A percentile compares a stretch with the other conserved stretches of the same genome.
These are phyloP conservation scores for Geotrichum bryndzae DNA, from an alignment of 1,139 yeast species.

Conservation along the genomic window DNA sequence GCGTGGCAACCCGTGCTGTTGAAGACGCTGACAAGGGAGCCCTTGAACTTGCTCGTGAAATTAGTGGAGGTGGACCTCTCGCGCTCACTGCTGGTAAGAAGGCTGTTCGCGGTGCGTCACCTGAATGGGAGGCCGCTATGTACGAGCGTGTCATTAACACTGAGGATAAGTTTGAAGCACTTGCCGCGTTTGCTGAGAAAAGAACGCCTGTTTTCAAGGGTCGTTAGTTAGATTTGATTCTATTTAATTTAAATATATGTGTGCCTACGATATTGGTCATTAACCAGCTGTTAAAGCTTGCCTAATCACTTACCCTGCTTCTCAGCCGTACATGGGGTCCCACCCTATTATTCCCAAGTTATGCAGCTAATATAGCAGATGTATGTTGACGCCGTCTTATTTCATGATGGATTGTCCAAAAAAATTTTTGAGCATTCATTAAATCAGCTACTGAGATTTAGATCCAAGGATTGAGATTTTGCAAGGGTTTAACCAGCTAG, in stretches of 20 bases:
- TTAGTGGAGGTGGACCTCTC: constrained; percentile 32
- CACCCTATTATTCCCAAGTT: background rate
- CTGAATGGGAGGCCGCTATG: constrained; percentile 28
- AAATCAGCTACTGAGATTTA: background rate
- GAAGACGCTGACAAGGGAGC: constrained; percentile 26
- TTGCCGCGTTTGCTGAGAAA: constrained; percentile 30
- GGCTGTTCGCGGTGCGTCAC: constrained; percentile 29
- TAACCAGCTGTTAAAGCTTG: background rate
- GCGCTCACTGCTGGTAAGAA: constrained; percentile 31
- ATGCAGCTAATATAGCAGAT: background rate
- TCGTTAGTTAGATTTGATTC: constrained; percentile 19
- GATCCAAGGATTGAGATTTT: background rate
- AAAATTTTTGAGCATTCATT: background rate
- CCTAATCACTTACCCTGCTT: background rate
- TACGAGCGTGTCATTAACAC: constrained; percentile 30
- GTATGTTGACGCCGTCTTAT: background rate
- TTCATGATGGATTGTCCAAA: background rate
- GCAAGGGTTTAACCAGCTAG: background rate
- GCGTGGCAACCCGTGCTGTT: constrained; percentile 28
- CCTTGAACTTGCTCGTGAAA: constrained; percentile 25
- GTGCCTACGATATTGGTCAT: background rate
- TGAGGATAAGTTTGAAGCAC: constrained; percentile 33
- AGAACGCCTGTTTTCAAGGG: constrained; percentile 31
- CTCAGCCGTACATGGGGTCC: background rate
- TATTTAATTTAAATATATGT: background rate